These are phyloP conservation scores for Tuber melanosporum DNA, from an alignment of 495 filamentous ascomycete genomes.

Conservation along the genomic window DNA sequence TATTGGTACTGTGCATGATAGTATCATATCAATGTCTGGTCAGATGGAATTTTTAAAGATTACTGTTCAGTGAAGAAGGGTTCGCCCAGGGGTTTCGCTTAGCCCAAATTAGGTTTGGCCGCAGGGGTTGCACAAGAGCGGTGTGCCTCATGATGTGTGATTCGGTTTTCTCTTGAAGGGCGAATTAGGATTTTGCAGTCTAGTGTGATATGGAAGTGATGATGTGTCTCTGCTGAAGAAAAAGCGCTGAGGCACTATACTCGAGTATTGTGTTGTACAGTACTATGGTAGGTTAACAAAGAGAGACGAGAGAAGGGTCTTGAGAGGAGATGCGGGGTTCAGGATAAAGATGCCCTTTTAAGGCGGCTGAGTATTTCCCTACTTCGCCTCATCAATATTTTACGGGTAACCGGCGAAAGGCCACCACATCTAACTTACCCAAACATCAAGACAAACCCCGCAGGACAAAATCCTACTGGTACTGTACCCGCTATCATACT, in stretches of 20 bases:
- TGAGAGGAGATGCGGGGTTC: background rate
- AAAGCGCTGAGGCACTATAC: background rate
- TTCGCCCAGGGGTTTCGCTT: background rate
- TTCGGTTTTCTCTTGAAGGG: background rate
- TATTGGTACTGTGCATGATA: background rate
- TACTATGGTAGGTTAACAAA: background rate
- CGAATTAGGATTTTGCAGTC: background rate
- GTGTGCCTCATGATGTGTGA: background rate
- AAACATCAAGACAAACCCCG: background rate
- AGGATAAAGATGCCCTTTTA: background rate
- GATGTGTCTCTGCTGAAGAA: conserved; percentile 1
- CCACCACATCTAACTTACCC: background rate
- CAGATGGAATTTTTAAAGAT: background rate
- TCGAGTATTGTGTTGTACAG: background rate
- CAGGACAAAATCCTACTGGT: background rate
- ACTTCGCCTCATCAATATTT: background rate
- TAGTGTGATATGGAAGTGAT: background rate
- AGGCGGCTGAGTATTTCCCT: background rate
- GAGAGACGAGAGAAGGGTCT: background rate
- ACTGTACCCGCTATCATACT: too few relatives aligned
- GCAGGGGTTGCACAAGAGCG: background rate
- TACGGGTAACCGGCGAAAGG: background rate
- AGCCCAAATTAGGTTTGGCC: background rate
- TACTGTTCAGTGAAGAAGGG: background rate
- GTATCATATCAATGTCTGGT: background rate